Conservation (phyloP, 2,329 filamentous ascomycete genomes). For the Nemania bipapillata region DNA sequence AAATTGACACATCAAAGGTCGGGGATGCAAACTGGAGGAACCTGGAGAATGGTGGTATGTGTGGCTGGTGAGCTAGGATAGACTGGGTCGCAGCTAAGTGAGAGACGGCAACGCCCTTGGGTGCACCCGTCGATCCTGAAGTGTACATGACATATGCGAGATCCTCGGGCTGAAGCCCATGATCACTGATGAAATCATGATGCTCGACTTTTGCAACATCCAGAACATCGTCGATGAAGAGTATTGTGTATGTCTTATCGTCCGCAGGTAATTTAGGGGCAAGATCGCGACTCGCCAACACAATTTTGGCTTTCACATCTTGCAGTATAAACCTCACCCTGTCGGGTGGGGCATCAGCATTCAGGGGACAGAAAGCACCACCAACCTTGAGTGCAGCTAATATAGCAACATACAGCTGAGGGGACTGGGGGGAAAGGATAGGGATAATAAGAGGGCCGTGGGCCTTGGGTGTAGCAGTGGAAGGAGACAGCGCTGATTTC, state of each 20-base stretch:
- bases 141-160: slow-evolving; percentile 94
- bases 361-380: slow-evolving; percentile 85
- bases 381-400: slow-evolving; percentile 83
- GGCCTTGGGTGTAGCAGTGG: slow-evolving; percentile 5
- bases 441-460: slow-evolving; percentile 69
- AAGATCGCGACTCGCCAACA: slow-evolving; percentile 71
- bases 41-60: slow-evolving; percentile 78
- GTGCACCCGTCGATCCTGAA: slow-evolving; percentile 86
- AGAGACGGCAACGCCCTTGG: slow-evolving; percentile 86
- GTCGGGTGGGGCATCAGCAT: slow-evolving; percentile 79
- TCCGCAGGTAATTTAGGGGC: slow-evolving; percentile 54
- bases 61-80: slow-evolving; percentile 79
- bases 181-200: not conserved
- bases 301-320: slow-evolving; percentile 76
- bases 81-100: slow-evolving; percentile 84
- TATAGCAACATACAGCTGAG: slow-evolving; percentile 79
- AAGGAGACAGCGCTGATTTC: slow-evolving; percentile 36
- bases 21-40: slow-evolving; percentile 93
- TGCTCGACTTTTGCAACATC: not conserved
- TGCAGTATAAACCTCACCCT: slow-evolving; percentile 80
- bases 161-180: slow-evolving; percentile 49
- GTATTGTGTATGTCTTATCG: slow-evolving; percentile 47
- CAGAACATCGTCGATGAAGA: slow-evolving; percentile 53
- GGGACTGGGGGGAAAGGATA: slow-evolving; percentile 79
- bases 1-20: slow-evolving; percentile 93